Base-by-base conservation (phyloP, 768 basidiomycete genomes). In the Crepidotus variabilis region DNA sequence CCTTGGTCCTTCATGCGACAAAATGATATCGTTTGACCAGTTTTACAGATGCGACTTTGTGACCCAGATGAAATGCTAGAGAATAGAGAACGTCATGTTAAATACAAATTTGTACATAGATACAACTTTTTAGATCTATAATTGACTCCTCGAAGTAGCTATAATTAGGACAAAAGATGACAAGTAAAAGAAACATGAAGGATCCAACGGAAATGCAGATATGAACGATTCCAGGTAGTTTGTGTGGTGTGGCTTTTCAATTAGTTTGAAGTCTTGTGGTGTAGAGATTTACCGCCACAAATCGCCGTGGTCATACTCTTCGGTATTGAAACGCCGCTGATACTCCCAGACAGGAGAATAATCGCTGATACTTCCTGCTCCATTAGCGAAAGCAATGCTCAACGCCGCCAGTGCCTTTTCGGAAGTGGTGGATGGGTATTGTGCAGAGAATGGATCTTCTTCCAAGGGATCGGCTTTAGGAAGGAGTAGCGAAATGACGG, bases 281-380 rank as follows among this genome's bases (percentile, higher is more conserved):
- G 47, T 8, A 49, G 16, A 49, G 10, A 2, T 16, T 55, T 59
- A 67, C 46, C 61, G 57, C 68, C 68, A 69, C 49, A 69, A 45
- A 51, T 67, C 65, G 9, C 65, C 64, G 47, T 60, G 51, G 50
- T 66, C 63, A 46, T 57, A 51, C 28, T 47, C 53, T 46, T 60
- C 75, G 2, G 47, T 49, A 16, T 58, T 34, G 48, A 61, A 60
- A 50, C 54, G 53, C 36, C 58, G 60, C 48, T 64, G 57, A 58
- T 62, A 61, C 21, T 57, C 54, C 52, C 58, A 60, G 33, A 67
- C 48, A 28, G 61, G 58, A 46, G 62, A 63, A 47, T 69, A 70
- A 50, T 70, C 66, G 46, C 52, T 65, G 52, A 70, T 65, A 58
- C 67, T 62, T 11, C 69, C 67, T 36, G 69, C 66, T 18, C 69